These are phyloP conservation scores for Termitomyces sp. DNA, from an alignment of 768 basidiomycete species.

Conservation along the genomic window DNA sequence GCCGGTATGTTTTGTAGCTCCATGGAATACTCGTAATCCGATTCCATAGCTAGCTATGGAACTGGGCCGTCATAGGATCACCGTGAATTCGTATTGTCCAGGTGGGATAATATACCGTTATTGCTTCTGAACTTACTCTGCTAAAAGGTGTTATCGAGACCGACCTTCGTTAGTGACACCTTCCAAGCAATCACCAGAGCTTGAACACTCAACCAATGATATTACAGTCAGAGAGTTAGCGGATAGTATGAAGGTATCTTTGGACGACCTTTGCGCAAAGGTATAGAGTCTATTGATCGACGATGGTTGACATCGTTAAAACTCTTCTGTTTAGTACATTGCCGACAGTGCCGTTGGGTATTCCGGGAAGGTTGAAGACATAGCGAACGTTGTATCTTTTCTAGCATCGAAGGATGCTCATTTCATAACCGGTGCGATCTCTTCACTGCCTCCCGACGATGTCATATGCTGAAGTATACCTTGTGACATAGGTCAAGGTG, in stretches of 20 bases:
- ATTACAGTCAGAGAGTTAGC: background rate
- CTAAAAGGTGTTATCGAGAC: constrained; percentile 6
- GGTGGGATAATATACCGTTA: constrained; percentile 2
- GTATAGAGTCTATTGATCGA: background rate
- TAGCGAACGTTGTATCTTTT: constrained; percentile 19
- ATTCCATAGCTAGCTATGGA: constrained; percentile 12
- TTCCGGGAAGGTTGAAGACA: constrained; percentile 4
- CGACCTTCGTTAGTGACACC: background rate
- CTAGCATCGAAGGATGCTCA: constrained; percentile 16
- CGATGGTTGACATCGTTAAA: background rate
- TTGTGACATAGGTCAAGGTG: constrained; percentile 7
- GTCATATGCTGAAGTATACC: background rate
- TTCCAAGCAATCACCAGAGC: background rate
- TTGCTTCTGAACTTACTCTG: background rate
- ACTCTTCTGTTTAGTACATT: background rate
- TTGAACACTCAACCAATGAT: background rate
- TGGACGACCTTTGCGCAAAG: background rate
- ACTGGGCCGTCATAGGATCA: constrained; percentile 21
- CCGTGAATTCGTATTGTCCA: constrained; percentile 27
- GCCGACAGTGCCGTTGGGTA: constrained; percentile 1
- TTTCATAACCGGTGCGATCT: constrained; percentile 14
- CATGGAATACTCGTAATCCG: background rate
- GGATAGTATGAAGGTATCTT: background rate
- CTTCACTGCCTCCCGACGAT: background rate
- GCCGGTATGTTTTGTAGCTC: constrained; percentile 10